Percentiles rank a stretch among this genome's conserved stretches.
phyloP scores from a whole-genome alignment of 1,139 yeast species.

The Saccharomycopsis hybrid region DNA sequence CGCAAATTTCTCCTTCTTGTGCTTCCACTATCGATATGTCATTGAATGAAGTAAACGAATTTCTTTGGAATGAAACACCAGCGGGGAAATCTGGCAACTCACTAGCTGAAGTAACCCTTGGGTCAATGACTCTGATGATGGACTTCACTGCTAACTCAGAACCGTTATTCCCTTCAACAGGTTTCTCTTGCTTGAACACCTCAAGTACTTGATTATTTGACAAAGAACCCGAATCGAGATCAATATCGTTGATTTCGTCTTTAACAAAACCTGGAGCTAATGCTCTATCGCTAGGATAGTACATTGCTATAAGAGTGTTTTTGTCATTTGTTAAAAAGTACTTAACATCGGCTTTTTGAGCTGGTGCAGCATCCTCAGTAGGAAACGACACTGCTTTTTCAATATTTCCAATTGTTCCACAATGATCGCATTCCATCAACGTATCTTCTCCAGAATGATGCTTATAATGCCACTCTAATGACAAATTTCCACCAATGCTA shows the following conservation, averaged over 20 bases:
- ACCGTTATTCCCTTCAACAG: no score
- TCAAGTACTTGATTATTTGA: slow-evolving; percentile 23
- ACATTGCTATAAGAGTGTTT: slow-evolving; percentile 56
- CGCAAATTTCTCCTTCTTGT: slow-evolving; percentile 63
- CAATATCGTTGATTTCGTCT: slow-evolving; percentile 46
- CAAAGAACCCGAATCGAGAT: slow-evolving; percentile 29
- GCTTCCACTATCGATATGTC: slow-evolving; percentile 65
- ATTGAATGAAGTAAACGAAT: slow-evolving; percentile 57
- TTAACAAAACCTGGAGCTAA: slow-evolving; percentile 47
- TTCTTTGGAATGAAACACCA: slow-evolving; percentile 45
- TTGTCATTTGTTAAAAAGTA: slow-evolving; percentile 49
- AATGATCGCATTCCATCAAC: slow-evolving; percentile 55
- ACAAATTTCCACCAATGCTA: slow-evolving; percentile 81
- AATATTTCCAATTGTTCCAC: slow-evolving; percentile 61
- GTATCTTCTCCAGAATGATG: slow-evolving; percentile 76
- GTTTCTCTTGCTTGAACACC: no score
- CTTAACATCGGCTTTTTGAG: slow-evolving; percentile 36
- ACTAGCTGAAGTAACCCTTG: slow-evolving; percentile 51
- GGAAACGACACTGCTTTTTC: slow-evolving; percentile 62
- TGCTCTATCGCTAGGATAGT: slow-evolving; percentile 53
- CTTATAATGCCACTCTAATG: slow-evolving; percentile 86
- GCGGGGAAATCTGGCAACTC: slow-evolving; percentile 67
- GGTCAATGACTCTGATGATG: slow-evolving; percentile 62
- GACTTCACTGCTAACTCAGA: slow-evolving; percentile 40
- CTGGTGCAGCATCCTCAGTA: slow-evolving; percentile 27